Base-by-base conservation (phyloP, 345 rosid species). In the Moringa oleifera region DNA sequence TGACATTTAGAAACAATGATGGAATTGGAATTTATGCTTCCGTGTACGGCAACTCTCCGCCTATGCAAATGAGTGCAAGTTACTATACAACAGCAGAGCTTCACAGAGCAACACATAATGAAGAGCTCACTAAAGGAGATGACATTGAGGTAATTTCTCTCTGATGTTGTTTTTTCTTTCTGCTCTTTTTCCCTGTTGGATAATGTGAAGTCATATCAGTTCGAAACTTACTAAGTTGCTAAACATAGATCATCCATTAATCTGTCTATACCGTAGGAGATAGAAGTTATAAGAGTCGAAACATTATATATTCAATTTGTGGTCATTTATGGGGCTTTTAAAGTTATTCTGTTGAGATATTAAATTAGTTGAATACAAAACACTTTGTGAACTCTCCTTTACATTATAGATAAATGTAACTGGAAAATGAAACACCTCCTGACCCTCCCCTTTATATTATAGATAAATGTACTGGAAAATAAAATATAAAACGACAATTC, bases 51-150 rank as follows among this genome's bases (percentile, higher is more conserved):
- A 71, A 61, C 73, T 88, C 93, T 64, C 80, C 97, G 10, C 93
- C 97, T 24, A 81, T 94, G 95, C 97, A 94, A 77, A 80, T 94
- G 84, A 94, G 68, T 81, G 97, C 92, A 51, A 90, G 97, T 79
- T 86, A 88, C 75, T 88, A 83, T 69, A 70, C 87, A 55, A 81
- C 80, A 0, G 45, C 61, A 6, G 96, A 88, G 77, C 96, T 90
- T 65, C 80, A 90, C 56, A 79, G 81, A 8, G 95, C 99, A 58
- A 86, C 76, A 4, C 96, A 74, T 50, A 71, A 83, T 53, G 95
- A 90, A 73, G 82, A 88, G 46, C 97, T 90, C 24, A 65, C 79
- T 36, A 73, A 68, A 69, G 92, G 89, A 69, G 75, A 91, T 37
- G 68, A 65, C 69, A 88, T 94, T 52, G 95, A 86, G 97, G 96